Evolutionary conservation across 2,329 filamentous ascomycete genomes (phyloP).

Genomic region (Alternaria gaisen): DNA sequence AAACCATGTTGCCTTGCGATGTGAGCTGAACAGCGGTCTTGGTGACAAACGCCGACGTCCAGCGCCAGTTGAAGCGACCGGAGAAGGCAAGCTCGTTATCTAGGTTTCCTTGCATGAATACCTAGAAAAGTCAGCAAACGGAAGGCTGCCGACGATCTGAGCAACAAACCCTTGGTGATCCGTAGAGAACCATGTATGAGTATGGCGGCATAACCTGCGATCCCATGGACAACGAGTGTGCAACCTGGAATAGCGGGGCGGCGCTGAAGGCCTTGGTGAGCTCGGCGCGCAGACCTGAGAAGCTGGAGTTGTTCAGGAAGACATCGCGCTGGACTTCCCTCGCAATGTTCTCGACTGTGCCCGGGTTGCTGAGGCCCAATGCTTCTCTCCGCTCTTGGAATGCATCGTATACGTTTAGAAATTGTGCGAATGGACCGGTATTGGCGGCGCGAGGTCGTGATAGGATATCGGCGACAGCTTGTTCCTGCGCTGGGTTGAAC

Average conservation of each 20-base stretch:
- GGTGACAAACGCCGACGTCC: conserved; percentile 79
- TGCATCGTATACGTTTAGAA: conserved; percentile 80
- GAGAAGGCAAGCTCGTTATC: conserved; percentile 91
- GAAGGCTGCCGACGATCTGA: conserved; percentile 7
- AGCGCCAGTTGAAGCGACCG: conserved; percentile 92
- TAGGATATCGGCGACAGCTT: conserved; percentile 66
- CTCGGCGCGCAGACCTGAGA: conserved; percentile 94
- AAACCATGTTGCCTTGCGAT: conserved; percentile 86
- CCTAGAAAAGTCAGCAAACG: conserved; percentile 60
- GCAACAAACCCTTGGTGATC: conserved; percentile 81
- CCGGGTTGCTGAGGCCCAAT: conserved; percentile 90
- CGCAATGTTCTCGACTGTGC: conserved; percentile 86
- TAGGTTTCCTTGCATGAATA: conserved; percentile 94
- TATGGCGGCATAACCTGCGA: conserved; percentile 90
- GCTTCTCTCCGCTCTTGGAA: conserved; percentile 88
- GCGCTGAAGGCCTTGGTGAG: conserved; percentile 96
- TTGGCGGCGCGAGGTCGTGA: conserved; percentile 56
- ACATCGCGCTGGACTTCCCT: conserved; percentile 97
- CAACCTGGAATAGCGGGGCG: conserved; percentile 93
- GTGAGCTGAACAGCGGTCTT: conserved; percentile 90
- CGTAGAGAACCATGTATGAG: conserved; percentile 92
- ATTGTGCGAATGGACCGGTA: conserved; percentile 77
- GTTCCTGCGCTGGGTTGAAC: conserved; percentile 44
- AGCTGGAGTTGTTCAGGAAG: conserved; percentile 95
- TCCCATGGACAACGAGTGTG: conserved; percentile 95